Base-by-base conservation (phyloP, 2,329 filamentous ascomycete species). In the Fusarium sp. region DNA sequence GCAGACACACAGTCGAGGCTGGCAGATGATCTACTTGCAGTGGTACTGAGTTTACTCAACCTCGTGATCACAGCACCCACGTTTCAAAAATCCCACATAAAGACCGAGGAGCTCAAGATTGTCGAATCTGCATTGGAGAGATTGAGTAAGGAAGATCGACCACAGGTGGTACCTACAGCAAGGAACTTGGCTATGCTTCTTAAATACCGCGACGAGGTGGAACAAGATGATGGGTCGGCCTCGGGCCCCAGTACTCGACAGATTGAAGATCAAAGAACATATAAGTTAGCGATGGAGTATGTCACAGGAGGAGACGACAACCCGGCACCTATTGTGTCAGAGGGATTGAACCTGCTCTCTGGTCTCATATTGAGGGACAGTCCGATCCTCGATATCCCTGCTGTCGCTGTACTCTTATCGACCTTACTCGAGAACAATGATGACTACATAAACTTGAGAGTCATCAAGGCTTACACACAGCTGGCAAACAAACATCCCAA, bases 391-490 rank as follows among this genome's bases (percentile, higher is more conserved):
- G 90, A 93, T 72, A 84, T 93, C n/a, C 87, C 87, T 1, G 85
- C 88, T 2, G 82, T 88, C 4, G 80, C 90, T 1, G 85, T 90
- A 7, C 81, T 92, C 2, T 81, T 93, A 53, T 87, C 88, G 2
- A 87, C 85, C 11, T 81, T 92, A 1, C 80, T 93, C 2, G 83
- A 85, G 62, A 89, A 92, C 48, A 81, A 84, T 7, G 91, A 93
- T 56, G 90, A 92, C 56, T 94, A 90, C 73, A 88, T 93, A 62
- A 90, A 91, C 71, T 80, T 90, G 4, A 84, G 87, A n/a, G 86
- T 88, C 17, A 87, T 93, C 63, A 88, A 87, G 64, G 83, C 90
- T 2, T 87, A 92, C 60, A 85, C 86, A 1, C 84, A 87, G 23
- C 77, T 94, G 13, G 85, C 89, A 0, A 79, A 83, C 64, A 83